Base-by-base conservation (phyloP, 2,329 filamentous ascomycete species). In the Ambrosiella beaveri region DNA sequence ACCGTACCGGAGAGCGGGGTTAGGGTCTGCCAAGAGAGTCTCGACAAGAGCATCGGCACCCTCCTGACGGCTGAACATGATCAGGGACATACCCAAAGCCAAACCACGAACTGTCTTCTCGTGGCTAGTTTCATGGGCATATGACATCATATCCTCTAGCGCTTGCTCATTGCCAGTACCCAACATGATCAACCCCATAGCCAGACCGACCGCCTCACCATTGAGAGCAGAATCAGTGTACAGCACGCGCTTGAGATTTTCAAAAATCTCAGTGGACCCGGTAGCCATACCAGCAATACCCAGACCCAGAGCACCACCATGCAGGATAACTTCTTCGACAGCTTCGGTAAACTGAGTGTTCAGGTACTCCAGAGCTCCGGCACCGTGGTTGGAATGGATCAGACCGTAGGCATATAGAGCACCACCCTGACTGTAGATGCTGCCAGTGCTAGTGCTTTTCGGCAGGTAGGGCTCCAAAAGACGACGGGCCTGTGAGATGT, bases 261-360 rank as follows among this genome's bases (percentile, higher is more conserved):
- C 88, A 65, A 95, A 95, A 56, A 97, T 88, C 45, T 86, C 82
- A 65, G 88, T 84, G 57, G 91, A 87, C 13, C 91, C 93, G 44
- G 89, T 96, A 9, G 88, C 93, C 93, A 98, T 98, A 56, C 90
- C 93, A 35, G 93, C 94, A 66, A 98, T 91, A 73, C 93, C 93
- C 50, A 98, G 78, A 65, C 93, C 93, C 44, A 98, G 78, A 57
- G 93, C 93, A 68, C 91, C 93, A 71, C 93, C 93, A 67, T 98
- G 93, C 70, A 96, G 91, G 53, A 98, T 89, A 52, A 97, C 89
- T 69, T 98, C 93, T 70, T 93, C 87, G 58, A 86, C 80, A 3
- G 86, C 85, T 45, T 81, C 77, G 49, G 76, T 79, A 69, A 94
- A 91, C 66, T 88, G 85, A 36, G 76, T 76, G 62, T 83, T 82